Evolutionary conservation across 2,329 filamentous ascomycete species (phyloP).

Genomic region (Verticillium alfalfae): DNA sequence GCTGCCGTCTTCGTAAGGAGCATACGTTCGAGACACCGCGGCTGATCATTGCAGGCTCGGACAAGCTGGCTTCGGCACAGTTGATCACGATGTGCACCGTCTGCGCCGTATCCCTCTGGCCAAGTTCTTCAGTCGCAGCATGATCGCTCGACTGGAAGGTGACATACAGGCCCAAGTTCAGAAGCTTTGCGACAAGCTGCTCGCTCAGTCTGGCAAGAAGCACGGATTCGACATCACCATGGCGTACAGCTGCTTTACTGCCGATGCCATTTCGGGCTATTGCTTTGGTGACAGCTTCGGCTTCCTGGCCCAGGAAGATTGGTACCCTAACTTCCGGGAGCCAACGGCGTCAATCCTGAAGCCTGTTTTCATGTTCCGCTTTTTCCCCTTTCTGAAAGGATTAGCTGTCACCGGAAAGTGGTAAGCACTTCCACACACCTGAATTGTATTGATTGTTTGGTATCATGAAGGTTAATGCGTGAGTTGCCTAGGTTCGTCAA

Average conservation of each 20-base stretch:
- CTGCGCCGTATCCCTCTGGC: conserved; percentile 17
- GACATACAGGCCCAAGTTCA: conserved; percentile 18
- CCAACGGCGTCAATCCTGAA: conserved; percentile 13
- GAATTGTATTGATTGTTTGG: too few relatives aligned
- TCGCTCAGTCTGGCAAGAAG: conserved; percentile 14
- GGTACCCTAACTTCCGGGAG: conserved; percentile 26
- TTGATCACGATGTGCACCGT: conserved; percentile 19
- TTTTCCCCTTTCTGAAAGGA: conserved; percentile 16
- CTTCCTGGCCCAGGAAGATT: conserved; percentile 22
- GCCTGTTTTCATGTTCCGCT: conserved; percentile 16
- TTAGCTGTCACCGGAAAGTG: conserved; percentile 9
- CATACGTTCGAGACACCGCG: conserved; percentile 12
- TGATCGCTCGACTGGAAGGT: conserved; percentile 22
- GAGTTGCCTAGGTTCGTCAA: conserved; percentile 5
- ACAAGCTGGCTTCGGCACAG: conserved; percentile 15
- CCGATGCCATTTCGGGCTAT: conserved; percentile 30
- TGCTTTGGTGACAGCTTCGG: conserved; percentile 30
- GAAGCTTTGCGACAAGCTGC: conserved; percentile 22
- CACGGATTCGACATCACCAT: conserved; percentile 24
- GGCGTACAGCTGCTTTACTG: conserved; percentile 31
- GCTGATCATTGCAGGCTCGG: neutral
- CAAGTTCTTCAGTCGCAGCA: conserved; percentile 23
- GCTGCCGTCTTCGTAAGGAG: conserved; percentile 11
- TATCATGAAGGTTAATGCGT: neutral
- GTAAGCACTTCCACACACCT: neutral